A percentile compares a stretch with the other conserved stretches of the same genome.
Conservation (phyloP, 1,139 yeast species). For the Pichia sp. region DNA sequence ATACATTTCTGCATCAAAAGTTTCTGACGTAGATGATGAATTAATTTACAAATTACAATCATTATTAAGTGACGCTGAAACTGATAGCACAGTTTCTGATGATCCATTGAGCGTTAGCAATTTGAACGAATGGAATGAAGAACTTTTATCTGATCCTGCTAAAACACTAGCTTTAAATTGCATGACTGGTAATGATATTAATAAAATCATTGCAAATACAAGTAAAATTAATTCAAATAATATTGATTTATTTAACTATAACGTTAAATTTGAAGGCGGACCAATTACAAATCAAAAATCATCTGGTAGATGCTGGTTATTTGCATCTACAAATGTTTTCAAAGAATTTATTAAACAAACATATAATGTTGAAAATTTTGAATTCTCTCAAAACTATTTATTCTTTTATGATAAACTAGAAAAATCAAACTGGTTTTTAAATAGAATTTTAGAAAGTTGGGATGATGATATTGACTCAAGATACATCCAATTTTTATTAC, state of each 20-base stretch:
- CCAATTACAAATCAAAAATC: conserved; percentile 55
- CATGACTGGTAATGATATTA: conserved; percentile 45
- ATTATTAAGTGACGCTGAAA: conserved; percentile 11
- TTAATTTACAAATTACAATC: conserved; percentile 26
- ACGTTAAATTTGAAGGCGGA: conserved; percentile 48
- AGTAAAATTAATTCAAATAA: conserved; percentile 34
- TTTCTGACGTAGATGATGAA: conserved; percentile 25
- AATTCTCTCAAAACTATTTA: conserved; percentile 51
- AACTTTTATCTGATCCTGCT: conserved; percentile 45
- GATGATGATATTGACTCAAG: conserved; percentile 52
- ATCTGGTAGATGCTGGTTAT: conserved; percentile 65
- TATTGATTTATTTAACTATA: conserved; percentile 45
- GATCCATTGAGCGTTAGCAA: conserved; percentile 33
- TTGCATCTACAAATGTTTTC: conserved; percentile 59
- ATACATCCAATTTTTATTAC: conserved; percentile 41
- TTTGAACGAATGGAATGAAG: conserved; percentile 46
- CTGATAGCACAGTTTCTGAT: background rate
- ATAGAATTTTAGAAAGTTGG: conserved; percentile 49
- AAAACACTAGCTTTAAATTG: conserved; percentile 56
- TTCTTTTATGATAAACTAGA: conserved; percentile 54
- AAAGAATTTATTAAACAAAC: conserved; percentile 48
- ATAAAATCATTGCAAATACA: conserved; percentile 38
- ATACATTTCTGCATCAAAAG: conserved; percentile 10
- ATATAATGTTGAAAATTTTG: conserved; percentile 48
- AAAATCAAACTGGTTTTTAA: conserved; percentile 55